These are phyloP conservation scores for Aspergillus chevalieri DNA, from an alignment of 2,329 filamentous ascomycete genomes.

Conservation along the genomic window DNA sequence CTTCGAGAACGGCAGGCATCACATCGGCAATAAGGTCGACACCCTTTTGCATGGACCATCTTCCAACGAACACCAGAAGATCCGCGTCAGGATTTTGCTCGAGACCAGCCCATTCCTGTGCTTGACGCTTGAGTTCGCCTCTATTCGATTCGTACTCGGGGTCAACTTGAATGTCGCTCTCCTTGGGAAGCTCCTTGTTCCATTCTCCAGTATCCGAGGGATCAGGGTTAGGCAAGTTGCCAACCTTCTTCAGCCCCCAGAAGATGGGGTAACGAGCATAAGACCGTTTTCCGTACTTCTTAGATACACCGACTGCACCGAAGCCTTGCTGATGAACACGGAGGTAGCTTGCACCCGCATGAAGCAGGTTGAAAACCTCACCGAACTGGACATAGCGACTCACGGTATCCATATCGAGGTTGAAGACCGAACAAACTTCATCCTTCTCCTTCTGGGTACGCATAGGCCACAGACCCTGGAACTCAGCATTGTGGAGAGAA, in stretches of 20 bases:
- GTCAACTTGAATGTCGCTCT: slow-evolving; percentile 48
- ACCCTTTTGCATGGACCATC: slow-evolving; percentile 65
- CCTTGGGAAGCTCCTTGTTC: slow-evolving; percentile 49
- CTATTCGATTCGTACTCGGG: slow-evolving; percentile 49
- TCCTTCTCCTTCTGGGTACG: slow-evolving; percentile 54
- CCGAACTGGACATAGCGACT: slow-evolving; percentile 61
- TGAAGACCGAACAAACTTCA: slow-evolving; percentile 61
- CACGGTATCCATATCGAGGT: slow-evolving; percentile 52
- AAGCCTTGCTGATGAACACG: slow-evolving; percentile 63
- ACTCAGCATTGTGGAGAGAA: slow-evolving; percentile 64
- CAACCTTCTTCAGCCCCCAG: slow-evolving; percentile 59
- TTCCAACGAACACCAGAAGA: slow-evolving; percentile 62
- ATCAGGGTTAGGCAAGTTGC: slow-evolving; percentile 60
- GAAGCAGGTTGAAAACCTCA: slow-evolving; percentile 62
- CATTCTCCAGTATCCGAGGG: slow-evolving; percentile 59
- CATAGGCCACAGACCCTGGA: slow-evolving; percentile 65
- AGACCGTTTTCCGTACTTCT: slow-evolving; percentile 62
- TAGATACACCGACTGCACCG: slow-evolving; percentile 61
- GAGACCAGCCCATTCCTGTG: slow-evolving; percentile 62
- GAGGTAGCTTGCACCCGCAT: slow-evolving; percentile 61
- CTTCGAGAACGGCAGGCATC: slow-evolving; percentile 57
- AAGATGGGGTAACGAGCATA: slow-evolving; percentile 64
- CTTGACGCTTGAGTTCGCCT: slow-evolving; percentile 52
- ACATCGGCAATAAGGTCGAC: slow-evolving; percentile 64
- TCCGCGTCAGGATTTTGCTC: slow-evolving; percentile 57